These are phyloP conservation scores for Artemisia annua DNA, from an alignment of 129 eudicot species.

Conservation along the genomic window DNA sequence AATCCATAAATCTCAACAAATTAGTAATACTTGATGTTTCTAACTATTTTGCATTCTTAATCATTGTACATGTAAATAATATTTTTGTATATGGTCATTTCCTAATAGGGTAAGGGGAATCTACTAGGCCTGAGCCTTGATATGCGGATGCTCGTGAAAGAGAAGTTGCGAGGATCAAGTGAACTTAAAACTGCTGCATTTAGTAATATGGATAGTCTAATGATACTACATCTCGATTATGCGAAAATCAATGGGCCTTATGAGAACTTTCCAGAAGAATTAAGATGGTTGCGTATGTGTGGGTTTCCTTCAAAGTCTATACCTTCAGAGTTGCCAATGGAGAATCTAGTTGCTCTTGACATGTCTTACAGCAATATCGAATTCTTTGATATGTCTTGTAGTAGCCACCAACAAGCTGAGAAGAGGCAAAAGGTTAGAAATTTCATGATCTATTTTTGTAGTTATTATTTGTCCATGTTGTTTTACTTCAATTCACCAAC, in stretches of 20 bases:
- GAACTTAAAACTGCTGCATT: background rate
- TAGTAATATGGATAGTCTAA: background rate
- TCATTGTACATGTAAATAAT: background rate
- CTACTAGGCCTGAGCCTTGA: background rate
- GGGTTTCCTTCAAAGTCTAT: background rate
- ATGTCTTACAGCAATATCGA: background rate
- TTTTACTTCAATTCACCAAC: background rate
- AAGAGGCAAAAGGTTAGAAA: background rate
- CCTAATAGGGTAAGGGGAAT: background rate
- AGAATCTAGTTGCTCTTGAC: background rate
- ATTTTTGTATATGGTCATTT: background rate
- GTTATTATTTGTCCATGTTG: background rate
- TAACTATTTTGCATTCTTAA: background rate
- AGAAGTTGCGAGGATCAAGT: background rate
- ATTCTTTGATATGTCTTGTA: too few species aligned
- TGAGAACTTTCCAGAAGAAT: conserved; percentile 3
- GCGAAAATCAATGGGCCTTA: background rate
- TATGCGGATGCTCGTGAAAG: background rate
- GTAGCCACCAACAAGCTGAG: background rate
- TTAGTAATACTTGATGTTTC: too few species aligned
- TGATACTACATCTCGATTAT: background rate
- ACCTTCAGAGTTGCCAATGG: background rate
- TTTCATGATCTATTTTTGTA: background rate
- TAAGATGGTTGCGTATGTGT: background rate
- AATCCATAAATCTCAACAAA: too few species aligned